Conservation (phyloP, 371 early-diverging fungal genomes). For the Lichtheimia corymbifera region DNA sequence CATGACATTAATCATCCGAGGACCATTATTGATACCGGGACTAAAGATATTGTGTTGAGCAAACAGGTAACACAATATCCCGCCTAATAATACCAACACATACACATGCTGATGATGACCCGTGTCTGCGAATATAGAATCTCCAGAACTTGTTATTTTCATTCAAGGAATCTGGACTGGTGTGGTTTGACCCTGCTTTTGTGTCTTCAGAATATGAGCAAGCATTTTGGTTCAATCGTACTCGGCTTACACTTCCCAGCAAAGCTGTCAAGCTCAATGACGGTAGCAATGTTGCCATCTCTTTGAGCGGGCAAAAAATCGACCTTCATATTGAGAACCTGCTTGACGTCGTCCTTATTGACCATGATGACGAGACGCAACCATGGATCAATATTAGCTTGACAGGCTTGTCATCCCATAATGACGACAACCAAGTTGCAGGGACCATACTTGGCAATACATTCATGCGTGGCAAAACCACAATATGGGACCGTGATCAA, state of each 20-base stretch:
- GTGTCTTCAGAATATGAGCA: slow-evolving; percentile 18
- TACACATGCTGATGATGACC: too few relatives aligned
- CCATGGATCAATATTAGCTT: slow-evolving; percentile 21
- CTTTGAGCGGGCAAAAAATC: slow-evolving; percentile 8
- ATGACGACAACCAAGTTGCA: slow-evolving; percentile 13
- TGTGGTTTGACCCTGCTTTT: slow-evolving; percentile 13
- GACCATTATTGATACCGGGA: slow-evolving; percentile 42
- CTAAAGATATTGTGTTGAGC: slow-evolving; percentile 33
- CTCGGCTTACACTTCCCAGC: slow-evolving; percentile 11
- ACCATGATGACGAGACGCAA: not conserved
- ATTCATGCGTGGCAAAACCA: slow-evolving; percentile 37
- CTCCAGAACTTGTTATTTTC: slow-evolving; percentile 30
- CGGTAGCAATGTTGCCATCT: slow-evolving; percentile 7
- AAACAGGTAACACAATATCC: slow-evolving; percentile 20
- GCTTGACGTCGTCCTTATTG: not conserved
- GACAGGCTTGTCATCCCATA: slow-evolving; percentile 16
- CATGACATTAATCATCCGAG: slow-evolving; percentile 33
- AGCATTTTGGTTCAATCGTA: slow-evolving; percentile 19
- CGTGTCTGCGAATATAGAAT: slow-evolving; percentile 17
- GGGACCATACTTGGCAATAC: slow-evolving; percentile 43
- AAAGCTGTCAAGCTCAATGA: slow-evolving; percentile 7
- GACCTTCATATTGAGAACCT: slow-evolving; percentile 16
- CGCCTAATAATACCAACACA: not conserved
- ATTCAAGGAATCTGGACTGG: slow-evolving; percentile 22
- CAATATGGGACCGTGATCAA: slow-evolving; percentile 39